Evolutionary conservation across 1,284 basidiomycete species (phyloP).

Genomic region (Boletus mariae): DNA sequence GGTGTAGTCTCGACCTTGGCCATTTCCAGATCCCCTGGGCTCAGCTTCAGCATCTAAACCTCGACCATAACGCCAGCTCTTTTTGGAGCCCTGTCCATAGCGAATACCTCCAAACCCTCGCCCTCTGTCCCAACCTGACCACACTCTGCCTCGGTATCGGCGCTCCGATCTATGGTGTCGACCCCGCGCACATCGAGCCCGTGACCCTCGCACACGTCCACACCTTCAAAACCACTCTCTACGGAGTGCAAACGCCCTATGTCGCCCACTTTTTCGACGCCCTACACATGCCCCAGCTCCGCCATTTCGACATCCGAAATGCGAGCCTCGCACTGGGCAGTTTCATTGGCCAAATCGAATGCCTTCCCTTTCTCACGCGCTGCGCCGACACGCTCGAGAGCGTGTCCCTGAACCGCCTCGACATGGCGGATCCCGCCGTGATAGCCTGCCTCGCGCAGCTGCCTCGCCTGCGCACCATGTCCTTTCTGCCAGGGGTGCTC

Average conservation of each 20-base stretch:
- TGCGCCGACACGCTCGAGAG: slow-evolving; percentile 32
- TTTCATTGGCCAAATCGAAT: slow-evolving; percentile 28
- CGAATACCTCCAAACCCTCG: slow-evolving; percentile 28
- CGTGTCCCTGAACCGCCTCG: slow-evolving; percentile 23
- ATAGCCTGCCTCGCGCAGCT: slow-evolving; percentile 24
- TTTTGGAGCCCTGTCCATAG: slow-evolving; percentile 31
- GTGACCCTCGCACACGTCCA: slow-evolving; percentile 29
- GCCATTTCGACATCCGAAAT: slow-evolving; percentile 26
- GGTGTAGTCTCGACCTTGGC: slow-evolving; percentile 29
- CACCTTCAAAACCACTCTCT: slow-evolving; percentile 27
- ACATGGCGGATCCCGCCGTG: slow-evolving; percentile 22
- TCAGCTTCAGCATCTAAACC: slow-evolving; percentile 28
- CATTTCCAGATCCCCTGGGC: slow-evolving; percentile 30
- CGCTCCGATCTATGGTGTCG: slow-evolving; percentile 11
- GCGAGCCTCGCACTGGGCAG: slow-evolving; percentile 28
- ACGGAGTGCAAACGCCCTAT: slow-evolving; percentile 26
- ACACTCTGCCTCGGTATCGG: slow-evolving; percentile 30
- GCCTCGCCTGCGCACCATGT: slow-evolving; percentile 16
- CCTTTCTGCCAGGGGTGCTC: slow-evolving; percentile 26
- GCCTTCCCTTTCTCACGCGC: slow-evolving; percentile 23
- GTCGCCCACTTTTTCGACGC: slow-evolving; percentile 26
- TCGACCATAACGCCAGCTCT: slow-evolving; percentile 27
- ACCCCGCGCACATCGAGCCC: slow-evolving; percentile 11
- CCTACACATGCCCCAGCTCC: slow-evolving; percentile 24
- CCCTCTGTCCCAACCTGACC: slow-evolving; percentile 27